Conservation (phyloP, 306 rosid species). For the Astragalus glycyphyllos region DNA sequence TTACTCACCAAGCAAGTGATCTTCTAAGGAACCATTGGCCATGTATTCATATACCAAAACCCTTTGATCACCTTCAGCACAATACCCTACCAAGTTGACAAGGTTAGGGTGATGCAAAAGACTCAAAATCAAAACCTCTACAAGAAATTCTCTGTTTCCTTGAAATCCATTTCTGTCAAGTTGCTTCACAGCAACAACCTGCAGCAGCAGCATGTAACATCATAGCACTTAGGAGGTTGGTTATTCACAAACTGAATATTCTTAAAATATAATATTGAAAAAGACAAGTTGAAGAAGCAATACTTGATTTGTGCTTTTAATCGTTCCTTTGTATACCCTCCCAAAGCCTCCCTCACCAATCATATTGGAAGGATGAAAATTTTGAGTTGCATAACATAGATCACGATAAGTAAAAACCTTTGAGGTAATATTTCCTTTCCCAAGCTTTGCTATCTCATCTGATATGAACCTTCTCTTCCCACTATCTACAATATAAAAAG, state of each 20-base stretch:
- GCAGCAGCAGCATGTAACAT: slow-evolving; percentile 29
- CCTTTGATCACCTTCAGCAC: slow-evolving; percentile 92
- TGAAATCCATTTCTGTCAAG: slow-evolving; percentile 97
- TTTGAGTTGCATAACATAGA: slow-evolving; percentile 69
- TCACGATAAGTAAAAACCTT: slow-evolving; percentile 60
- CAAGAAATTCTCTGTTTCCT: slow-evolving; percentile 92
- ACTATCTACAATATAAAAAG: slow-evolving; percentile 32
- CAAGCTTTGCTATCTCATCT: slow-evolving; percentile 65
- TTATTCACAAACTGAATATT: slow-evolving; percentile 7
- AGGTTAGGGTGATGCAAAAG: slow-evolving; percentile 86
- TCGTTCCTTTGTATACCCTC: slow-evolving; percentile 74
- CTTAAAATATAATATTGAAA: neutral
- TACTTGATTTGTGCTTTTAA: slow-evolving; percentile 66
- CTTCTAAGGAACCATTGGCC: slow-evolving; percentile 82
- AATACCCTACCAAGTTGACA: slow-evolving; percentile 87
- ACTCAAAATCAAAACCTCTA: slow-evolving; percentile 90
- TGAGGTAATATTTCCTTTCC: slow-evolving; percentile 71
- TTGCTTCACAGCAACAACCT: slow-evolving; percentile 91
- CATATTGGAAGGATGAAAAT: slow-evolving; percentile 66
- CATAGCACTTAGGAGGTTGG: slow-evolving; percentile 3
- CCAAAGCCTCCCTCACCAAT: slow-evolving; percentile 97
- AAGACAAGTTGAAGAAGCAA: slow-evolving; percentile 21
- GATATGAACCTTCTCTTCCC: slow-evolving; percentile 40
- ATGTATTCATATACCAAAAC: slow-evolving; percentile 85
- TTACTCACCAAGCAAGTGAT: slow-evolving; percentile 80